Percentiles rank a stretch among this genome's conserved stretches.
Evolutionary conservation across 139 green algal species (phyloP).

Genomic region (Chlorella sp.): DNA sequence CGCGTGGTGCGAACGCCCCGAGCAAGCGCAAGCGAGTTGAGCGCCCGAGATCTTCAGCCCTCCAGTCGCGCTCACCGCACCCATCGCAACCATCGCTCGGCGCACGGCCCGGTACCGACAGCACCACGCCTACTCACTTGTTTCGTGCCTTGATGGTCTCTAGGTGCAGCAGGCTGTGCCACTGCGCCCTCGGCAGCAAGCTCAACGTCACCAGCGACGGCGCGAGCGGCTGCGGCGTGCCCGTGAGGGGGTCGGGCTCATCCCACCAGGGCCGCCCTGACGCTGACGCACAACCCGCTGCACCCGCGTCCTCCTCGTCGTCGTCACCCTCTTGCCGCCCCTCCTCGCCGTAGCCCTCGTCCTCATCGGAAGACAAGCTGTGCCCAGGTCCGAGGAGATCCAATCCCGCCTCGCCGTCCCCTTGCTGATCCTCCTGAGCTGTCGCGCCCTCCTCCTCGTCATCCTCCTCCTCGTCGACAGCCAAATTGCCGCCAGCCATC

Average conservation of each 20-base stretch:
- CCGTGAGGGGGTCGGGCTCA: constrained; percentile 12
- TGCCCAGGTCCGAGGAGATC: too few relatives aligned
- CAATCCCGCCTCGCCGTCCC: too few relatives aligned
- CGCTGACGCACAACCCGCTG: neutral
- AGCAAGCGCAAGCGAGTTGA: too few relatives aligned
- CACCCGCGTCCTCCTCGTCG: neutral
- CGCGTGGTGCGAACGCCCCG: too few relatives aligned
- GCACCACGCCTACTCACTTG: constrained; percentile 52
- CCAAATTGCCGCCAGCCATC: too few relatives aligned
- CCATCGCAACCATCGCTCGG: too few relatives aligned
- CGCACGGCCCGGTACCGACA: too few relatives aligned
- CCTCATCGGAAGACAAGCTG: constrained; percentile 7
- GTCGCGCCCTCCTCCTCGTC: too few relatives aligned
- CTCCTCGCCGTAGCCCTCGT: constrained; percentile 1
- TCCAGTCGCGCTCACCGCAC: too few relatives aligned
- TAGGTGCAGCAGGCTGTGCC: constrained; percentile 81
- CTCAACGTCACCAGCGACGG: constrained; percentile 77
- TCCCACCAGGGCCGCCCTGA: too few relatives aligned
- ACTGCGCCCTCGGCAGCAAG: constrained; percentile 80
- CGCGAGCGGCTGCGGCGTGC: constrained; percentile 54
- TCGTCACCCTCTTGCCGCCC: neutral
- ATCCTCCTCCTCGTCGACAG: constrained; percentile 11
- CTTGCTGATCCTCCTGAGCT: too few relatives aligned
- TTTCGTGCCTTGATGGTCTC: constrained; percentile 90
- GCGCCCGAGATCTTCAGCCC: too few relatives aligned